Evolutionary conservation across 2,329 filamentous ascomycete species (phyloP).

Genomic region (Fusarium brevicatenulatum): DNA sequence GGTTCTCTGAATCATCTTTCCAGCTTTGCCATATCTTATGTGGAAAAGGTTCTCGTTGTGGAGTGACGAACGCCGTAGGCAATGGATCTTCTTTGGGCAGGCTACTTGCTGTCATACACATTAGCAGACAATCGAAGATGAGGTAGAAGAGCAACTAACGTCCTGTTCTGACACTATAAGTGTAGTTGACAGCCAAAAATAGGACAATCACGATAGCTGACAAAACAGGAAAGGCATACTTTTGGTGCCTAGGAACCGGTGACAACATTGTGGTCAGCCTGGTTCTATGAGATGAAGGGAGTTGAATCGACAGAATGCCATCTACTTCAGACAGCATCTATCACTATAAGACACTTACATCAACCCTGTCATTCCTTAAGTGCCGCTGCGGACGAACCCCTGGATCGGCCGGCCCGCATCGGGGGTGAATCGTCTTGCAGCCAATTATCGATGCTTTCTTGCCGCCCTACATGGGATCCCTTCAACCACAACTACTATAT

Average conservation of each 20-base stretch:
- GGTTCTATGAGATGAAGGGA: not conserved
- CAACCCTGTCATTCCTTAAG: too few relatives aligned
- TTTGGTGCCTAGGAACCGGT: not conserved
- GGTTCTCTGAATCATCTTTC: slow-evolving; percentile 45
- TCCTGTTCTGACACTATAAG: slow-evolving; percentile 11
- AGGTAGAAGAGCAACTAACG: slow-evolving; percentile 2
- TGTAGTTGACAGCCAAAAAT: slow-evolving; percentile 13
- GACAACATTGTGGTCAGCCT: not conserved
- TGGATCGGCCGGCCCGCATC: too few relatives aligned
- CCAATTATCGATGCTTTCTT: too few relatives aligned
- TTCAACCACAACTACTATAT: too few relatives aligned
- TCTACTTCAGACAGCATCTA: too few relatives aligned
- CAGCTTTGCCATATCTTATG: slow-evolving; percentile 49
- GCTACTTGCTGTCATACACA: not conserved
- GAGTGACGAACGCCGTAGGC: not conserved
- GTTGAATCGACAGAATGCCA: not conserved
- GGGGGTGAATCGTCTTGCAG: too few relatives aligned
- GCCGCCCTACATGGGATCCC: too few relatives aligned
- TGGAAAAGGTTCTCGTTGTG: slow-evolving; percentile 21
- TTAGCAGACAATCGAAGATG: not conserved
- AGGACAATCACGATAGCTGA: slow-evolving; percentile 2
- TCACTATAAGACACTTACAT: too few relatives aligned
- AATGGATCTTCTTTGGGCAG: not conserved
- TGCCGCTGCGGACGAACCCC: too few relatives aligned
- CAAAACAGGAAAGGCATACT: slow-evolving; percentile 8